Evolutionary conservation across 2,329 filamentous ascomycete genomes (phyloP), one percentile per base, ranked within the genome.

Genomic region (Lecanosticta acicola): DNA sequence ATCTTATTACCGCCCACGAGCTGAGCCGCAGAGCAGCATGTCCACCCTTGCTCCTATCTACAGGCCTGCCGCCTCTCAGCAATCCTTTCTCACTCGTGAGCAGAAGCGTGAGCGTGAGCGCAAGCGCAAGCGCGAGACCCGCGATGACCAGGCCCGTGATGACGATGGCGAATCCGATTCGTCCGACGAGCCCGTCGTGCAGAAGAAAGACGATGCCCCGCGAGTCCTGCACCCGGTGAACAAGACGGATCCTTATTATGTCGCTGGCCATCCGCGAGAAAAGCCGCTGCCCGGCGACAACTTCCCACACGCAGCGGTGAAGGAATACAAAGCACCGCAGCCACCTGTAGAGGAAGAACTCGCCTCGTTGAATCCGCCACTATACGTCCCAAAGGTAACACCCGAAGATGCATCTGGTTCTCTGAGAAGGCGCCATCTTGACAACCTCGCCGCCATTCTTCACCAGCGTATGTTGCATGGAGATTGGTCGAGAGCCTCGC

Each of bases 391-490:
- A 13, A 56, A 53, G 34, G 18, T 36, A 20, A 44, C 43, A 14
- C 43, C 43, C 16, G 49, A 59, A 7, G 55, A 58, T 32, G 36
- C 46, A n/a, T 26, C 43, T 8, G 45, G 46, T 11, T 65, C 63
- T 9, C 59, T 75, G 45, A 70, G 71, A 49, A 62, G 73, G 42
- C 71, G 69, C 14, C 83, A 90, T 66, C 66, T 91, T 3, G 74
- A 78, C 45, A 78, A 83, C 9, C 68, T 95, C 46, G 81, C 81
- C 1, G 75, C 82, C 3, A 72, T 90, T 14, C 68, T 93, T 56
- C 84, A 93, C 64, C 78, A 78, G 29, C 87, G 83, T 59, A 74
- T 96, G 33, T 74, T 83, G 20, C 73, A 80, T 50, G 79, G 81
- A 24, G 84, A 94, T 59, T 83, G 88, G 48, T 55, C 73, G 1